Conservation (phyloP, 345 rosid species). For the Linum lewisii region DNA sequence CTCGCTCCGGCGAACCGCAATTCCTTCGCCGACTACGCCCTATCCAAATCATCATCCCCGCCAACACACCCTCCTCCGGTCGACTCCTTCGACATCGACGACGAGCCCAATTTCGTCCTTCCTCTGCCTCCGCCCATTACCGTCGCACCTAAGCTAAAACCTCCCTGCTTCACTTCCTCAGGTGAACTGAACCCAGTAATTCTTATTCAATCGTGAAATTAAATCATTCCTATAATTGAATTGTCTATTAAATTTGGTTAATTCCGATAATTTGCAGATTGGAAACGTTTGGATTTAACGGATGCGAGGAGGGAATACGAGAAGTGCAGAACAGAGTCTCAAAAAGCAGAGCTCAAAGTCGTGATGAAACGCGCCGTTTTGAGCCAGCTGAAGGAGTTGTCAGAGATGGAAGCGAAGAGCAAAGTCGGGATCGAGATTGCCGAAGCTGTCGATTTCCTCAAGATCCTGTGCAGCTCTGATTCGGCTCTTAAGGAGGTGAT, state of each 20-base stretch:
- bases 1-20: neutral
- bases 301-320: neutral
- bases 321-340: neutral
- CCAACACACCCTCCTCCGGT: neutral
- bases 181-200: neutral
- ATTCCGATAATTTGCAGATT: neutral
- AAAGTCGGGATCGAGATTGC: conserved; percentile 4
- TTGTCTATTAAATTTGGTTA: too few species aligned
- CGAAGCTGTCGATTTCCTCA: neutral
- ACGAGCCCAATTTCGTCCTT: neutral
- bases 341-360: neutral
- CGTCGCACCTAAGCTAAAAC: neutral
- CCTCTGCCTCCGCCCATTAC: neutral
- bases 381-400: conserved; percentile 3
- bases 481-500: neutral
- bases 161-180: neutral
- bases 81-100: neutral
- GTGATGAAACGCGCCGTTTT: neutral
- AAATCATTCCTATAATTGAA: too few species aligned
- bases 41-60: neutral
- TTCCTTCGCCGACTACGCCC: neutral
- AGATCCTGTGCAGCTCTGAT: neutral
- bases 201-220: too few species aligned
- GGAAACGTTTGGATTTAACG: neutral
- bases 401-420: conserved; percentile 1